Base-by-base conservation (phyloP, 164 flowering plant species). In the Sedum album region DNA sequence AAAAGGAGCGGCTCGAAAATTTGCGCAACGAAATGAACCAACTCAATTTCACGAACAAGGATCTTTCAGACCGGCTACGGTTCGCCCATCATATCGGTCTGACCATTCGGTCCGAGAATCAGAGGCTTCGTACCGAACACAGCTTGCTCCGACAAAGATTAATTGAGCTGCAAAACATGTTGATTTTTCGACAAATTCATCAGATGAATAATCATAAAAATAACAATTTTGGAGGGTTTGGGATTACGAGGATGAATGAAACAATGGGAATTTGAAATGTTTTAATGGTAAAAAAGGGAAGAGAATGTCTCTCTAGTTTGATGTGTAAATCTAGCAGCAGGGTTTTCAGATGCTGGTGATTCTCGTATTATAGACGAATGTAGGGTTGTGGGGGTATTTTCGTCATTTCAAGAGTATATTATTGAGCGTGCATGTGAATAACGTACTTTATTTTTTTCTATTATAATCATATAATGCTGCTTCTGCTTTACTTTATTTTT, bases 1-100 rank as follows among this genome's bases (percentile, higher is more conserved):
- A 90, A 69, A 89, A 87, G 75, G 82, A 73, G 75, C 95, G 86
- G 28, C 48, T 88, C 67, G 96, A 90, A 64, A 86, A 84, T 71
- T 71, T 93, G 67, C 72, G 87, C 82, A 80, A 74, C 83, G 81
- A 82, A 65, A 79, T 68, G 86, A 83, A 78, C 81, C 85, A 85
- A 78, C 76, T 88, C 15, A 73, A 73, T 66, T 26, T 68, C 1
- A 83, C 79, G 53, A 92, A 88, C 81, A 81, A 80, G 71, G 85
- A 84, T 9, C 60, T 82, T 0, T 48, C 75, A 66, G 83, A 82
- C 85, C 87, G 82, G 63, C 66, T 92, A 66, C 78, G 77, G 15
- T 21, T 80, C 31, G 65, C 79, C 21, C 68, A 66, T 53, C 75
- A 77, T 38, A 78, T 82, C 44, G 60, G 69, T 57, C 74, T 74